Evolutionary conservation across 805 yeast genomes (phyloP).

Genomic region (Cyberlindnera xishuangbannaensis): DNA sequence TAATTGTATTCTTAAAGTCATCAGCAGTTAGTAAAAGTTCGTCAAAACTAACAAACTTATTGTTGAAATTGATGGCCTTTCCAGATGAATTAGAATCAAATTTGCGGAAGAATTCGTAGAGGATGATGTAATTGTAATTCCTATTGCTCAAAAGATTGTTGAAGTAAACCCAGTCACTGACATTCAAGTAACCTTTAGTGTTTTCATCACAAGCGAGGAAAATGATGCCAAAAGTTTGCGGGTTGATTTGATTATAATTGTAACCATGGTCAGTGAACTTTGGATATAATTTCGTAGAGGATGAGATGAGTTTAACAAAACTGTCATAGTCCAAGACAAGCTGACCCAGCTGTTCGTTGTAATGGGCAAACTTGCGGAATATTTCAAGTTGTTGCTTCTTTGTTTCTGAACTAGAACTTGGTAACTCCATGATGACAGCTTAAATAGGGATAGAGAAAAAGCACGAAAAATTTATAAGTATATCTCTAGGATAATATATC

Average conservation of each 20-base stretch:
- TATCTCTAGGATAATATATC: too few species aligned
- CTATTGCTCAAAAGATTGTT: constrained; percentile 46
- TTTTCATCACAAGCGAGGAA: constrained; percentile 76
- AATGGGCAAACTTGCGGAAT: constrained; percentile 37
- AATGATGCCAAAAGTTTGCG: constrained; percentile 62
- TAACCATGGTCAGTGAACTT: constrained; percentile 22
- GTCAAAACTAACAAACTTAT: constrained; percentile 34
- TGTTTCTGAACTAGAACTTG: constrained; percentile 30
- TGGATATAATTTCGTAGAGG: constrained; percentile 16
- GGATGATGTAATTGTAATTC: constrained; percentile 42
- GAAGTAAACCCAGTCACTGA: constrained; percentile 71
- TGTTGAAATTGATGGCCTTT: constrained; percentile 33
- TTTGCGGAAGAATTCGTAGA: constrained; percentile 49
- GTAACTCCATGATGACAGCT: constrained; percentile 30
- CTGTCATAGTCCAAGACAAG: constrained; percentile 30
- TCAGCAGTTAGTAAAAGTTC: constrained; percentile 26
- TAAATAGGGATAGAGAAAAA: background rate
- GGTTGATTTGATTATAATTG: constrained; percentile 47
- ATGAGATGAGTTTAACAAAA: constrained; percentile 31
- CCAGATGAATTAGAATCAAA: constrained; percentile 32
- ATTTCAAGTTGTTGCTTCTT: constrained; percentile 36
- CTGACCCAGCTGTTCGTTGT: constrained; percentile 28
- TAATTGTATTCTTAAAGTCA: constrained; percentile 30
- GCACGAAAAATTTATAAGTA: too few species aligned
- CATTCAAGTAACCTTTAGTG: constrained; percentile 59